Percentiles rank a stretch among this genome's conserved stretches.
These are phyloP conservation scores for Sedum album DNA, from an alignment of 164 flowering plant species.

Conservation along the genomic window DNA sequence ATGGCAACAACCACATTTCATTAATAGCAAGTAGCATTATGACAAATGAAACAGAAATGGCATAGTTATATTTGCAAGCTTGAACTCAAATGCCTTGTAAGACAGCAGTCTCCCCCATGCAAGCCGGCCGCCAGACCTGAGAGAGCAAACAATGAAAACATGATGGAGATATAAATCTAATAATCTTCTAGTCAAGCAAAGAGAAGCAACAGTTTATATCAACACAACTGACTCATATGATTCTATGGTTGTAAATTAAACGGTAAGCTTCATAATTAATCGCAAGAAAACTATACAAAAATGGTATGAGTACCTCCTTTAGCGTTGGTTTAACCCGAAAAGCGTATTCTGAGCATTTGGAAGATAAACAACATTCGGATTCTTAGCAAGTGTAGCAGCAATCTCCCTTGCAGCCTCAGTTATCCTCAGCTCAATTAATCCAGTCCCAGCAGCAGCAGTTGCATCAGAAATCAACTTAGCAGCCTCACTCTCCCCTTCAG, in stretches of 20 bases:
- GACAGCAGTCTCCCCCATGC: background rate
- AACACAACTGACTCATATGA: no score
- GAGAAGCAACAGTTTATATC: background rate
- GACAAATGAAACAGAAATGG: no score
- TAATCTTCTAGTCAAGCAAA: background rate
- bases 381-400: constrained; percentile 47
- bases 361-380: constrained; percentile 58
- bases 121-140: background rate
- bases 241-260: no score
- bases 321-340: constrained; percentile 38
- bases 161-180: background rate
- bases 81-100: no score
- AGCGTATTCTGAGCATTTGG: constrained; percentile 56
- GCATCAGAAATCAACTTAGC: constrained; percentile 81
- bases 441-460: constrained; percentile 59
- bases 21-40: no score
- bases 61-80: no score
- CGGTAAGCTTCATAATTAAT: no score
- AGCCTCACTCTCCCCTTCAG: constrained; percentile 84
- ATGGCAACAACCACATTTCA: no score
- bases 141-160: background rate
- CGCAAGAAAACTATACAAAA: no score
- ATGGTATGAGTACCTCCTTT: constrained; percentile 14
- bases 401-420: constrained; percentile 79
- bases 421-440: constrained; percentile 70